Evolutionary conservation across 1,284 basidiomycete species (phyloP).

Genomic region (Heterobasidion occidentale): DNA sequence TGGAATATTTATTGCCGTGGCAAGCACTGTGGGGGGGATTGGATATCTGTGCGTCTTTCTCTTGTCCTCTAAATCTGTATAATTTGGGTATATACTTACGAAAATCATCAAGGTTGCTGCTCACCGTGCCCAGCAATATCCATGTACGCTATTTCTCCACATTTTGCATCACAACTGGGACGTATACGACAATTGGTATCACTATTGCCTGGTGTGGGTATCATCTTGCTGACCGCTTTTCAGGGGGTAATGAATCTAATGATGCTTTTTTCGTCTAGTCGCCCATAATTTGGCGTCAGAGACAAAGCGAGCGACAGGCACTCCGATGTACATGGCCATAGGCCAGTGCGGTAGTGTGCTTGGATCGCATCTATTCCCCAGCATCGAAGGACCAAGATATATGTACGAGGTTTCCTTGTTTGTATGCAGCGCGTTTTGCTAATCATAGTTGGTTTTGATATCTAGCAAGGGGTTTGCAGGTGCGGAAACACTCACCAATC

Average conservation of each 20-base stretch:
- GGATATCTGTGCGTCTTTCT: constrained; percentile 52
- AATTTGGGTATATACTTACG: not conserved
- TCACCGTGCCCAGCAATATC: constrained; percentile 34
- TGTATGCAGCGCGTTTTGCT: too few species aligned
- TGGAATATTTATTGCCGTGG: constrained; percentile 47
- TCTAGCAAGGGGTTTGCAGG: not conserved
- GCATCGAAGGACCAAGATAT: constrained; percentile 55
- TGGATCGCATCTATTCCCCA: constrained; percentile 64
- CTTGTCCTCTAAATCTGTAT: not conserved
- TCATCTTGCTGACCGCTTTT: not conserved
- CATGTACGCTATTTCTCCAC: constrained; percentile 59
- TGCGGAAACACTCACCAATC: not conserved
- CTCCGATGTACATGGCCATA: constrained; percentile 70
- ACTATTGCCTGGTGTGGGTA: constrained; percentile 67
- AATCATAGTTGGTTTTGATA: too few species aligned
- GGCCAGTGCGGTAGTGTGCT: constrained; percentile 68
- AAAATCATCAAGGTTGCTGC: constrained; percentile 34
- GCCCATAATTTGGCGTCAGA: constrained; percentile 73
- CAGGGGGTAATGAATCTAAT: not conserved
- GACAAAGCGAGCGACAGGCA: constrained; percentile 68
- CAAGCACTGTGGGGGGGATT: constrained; percentile 44
- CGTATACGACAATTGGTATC: constrained; percentile 60
- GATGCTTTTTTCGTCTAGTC: constrained; percentile 28
- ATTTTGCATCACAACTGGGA: constrained; percentile 64
- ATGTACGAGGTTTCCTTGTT: constrained; percentile 27